Base-by-base conservation (phyloP, 1,139 yeast genomes). In the Hyphopichia khmerensis region DNA sequence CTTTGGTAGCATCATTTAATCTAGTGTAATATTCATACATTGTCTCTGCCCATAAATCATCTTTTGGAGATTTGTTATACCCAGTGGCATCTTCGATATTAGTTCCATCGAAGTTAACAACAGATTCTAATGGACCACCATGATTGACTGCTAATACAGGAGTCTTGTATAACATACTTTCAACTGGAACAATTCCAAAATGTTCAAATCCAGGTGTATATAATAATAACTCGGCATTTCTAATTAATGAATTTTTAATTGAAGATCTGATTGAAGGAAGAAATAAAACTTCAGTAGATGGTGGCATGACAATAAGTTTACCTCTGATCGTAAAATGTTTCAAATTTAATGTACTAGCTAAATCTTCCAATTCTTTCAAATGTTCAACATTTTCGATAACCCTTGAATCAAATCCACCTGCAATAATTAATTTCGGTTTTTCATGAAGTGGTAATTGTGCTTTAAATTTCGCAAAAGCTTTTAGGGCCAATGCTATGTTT, bases 101-200 rank as follows among this genome's bases (percentile, higher is more conserved):
- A 40, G 66, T 60, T 1, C 66, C 64, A 36, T 65, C 67, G 43
- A 67, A 67, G 32, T 79, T 62, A 1, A 75, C 74, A 10, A 93
- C 74, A 0, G 96, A 86, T 59, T 93, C 99, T 26, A 84, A 64
- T 0, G 99, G 99, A 0, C 99, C 99, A 14, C 99, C 99, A 37
- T 82, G 82, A 56, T 87, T 81, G 2, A 86, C 83, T 0, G 96
- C 97, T 43, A 95, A 67, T 0, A 90, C 96, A 0, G 96, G 91
- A 0, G 87, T 84, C 24, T 86, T 83, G 47, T 79, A 74, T 38
- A 85, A 74, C 97, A 93, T 91, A 16, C 96, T 90, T 58, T 93
- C 99, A 13, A 93, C 75, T 1, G 99, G 99, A 3, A 95, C 99
- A 48, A 93, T 95, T 13, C 99, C 99, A 60, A 93, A 93, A 65